phyloP scores from a whole-genome alignment of 2,329 filamentous ascomycete species.

The Sporothrix euskadiensis region DNA sequence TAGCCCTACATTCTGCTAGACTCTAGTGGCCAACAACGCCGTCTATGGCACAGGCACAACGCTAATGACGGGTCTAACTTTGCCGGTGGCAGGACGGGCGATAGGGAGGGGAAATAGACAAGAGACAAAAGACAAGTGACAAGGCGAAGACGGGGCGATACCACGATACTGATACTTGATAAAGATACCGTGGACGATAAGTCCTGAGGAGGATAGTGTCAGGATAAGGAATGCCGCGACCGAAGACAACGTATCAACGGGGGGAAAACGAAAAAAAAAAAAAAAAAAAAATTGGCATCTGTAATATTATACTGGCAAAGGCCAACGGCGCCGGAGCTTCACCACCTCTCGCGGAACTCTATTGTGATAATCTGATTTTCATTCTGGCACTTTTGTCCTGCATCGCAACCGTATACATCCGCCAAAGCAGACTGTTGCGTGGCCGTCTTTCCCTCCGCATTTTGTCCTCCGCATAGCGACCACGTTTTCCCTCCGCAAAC shows the following conservation, averaged over 20 bases:
- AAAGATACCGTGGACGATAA: background rate
- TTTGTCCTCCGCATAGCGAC: background rate
- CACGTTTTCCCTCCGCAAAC: background rate
- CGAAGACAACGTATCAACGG: background rate
- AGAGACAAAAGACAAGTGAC: background rate
- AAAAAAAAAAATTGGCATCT: background rate
- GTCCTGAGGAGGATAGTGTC: background rate
- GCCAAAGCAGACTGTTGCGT: background rate
- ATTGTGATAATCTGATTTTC: background rate
- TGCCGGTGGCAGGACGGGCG: background rate
- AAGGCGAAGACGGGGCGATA: background rate
- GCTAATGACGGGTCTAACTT: conserved; percentile 3
- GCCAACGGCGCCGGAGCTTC: background rate
- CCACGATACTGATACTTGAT: background rate
- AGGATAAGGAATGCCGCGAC: background rate
- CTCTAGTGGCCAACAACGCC: background rate
- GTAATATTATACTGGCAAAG: conserved; percentile 10
- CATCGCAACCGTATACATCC: background rate
- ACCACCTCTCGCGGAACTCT: background rate
- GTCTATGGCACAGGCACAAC: background rate
- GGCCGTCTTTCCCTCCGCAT: background rate
- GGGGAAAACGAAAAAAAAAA: background rate
- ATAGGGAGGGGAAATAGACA: background rate
- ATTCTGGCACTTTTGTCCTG: no score
- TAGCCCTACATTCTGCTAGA: background rate